Conservation (phyloP, 1,284 basidiomycete species). For the Marasmius fiardii region DNA sequence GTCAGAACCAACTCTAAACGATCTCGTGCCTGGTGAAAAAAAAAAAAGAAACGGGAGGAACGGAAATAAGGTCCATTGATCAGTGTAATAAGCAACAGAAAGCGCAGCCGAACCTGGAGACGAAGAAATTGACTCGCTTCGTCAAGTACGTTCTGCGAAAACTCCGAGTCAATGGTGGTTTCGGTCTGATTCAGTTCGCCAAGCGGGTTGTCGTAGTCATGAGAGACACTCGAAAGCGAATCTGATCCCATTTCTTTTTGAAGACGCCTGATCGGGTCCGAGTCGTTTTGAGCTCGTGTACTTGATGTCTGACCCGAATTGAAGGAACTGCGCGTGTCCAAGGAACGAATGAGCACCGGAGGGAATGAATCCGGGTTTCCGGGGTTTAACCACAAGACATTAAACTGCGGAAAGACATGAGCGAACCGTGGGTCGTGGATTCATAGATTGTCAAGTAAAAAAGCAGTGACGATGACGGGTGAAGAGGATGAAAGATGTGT, state of each 20-base stretch:
- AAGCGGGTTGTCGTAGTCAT: slow-evolving; percentile 23
- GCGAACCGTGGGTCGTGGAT: no score
- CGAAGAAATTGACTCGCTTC: slow-evolving; percentile 67
- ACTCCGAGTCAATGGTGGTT: slow-evolving; percentile 26
- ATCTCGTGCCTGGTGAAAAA: slow-evolving; percentile 55
- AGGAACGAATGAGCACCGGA: slow-evolving; percentile 53
- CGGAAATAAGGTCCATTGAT: slow-evolving; percentile 9
- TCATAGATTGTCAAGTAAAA: no score
- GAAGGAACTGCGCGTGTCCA: slow-evolving; percentile 39
- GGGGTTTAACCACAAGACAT: slow-evolving; percentile 73
- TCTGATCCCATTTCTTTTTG: slow-evolving; percentile 68
- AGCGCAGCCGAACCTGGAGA: slow-evolving; percentile 46
- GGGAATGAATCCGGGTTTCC: slow-evolving; percentile 63
- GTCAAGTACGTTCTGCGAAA: slow-evolving; percentile 54
- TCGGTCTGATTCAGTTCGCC: slow-evolving; percentile 19
- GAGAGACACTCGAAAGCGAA: slow-evolving; percentile 50
- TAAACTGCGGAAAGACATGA: slow-evolving; percentile 50
- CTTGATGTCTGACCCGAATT: slow-evolving; percentile 19
- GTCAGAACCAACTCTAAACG: slow-evolving; percentile 64
- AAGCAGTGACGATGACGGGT: not conserved
- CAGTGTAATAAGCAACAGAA: not conserved
- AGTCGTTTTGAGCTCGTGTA: no score
- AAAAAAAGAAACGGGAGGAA: slow-evolving; percentile 7
- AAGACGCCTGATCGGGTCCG: slow-evolving; percentile 52
- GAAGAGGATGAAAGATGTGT: no score